Conservation (phyloP, 2,329 filamentous ascomycete genomes). For the Clarireedia hainanense region DNA sequence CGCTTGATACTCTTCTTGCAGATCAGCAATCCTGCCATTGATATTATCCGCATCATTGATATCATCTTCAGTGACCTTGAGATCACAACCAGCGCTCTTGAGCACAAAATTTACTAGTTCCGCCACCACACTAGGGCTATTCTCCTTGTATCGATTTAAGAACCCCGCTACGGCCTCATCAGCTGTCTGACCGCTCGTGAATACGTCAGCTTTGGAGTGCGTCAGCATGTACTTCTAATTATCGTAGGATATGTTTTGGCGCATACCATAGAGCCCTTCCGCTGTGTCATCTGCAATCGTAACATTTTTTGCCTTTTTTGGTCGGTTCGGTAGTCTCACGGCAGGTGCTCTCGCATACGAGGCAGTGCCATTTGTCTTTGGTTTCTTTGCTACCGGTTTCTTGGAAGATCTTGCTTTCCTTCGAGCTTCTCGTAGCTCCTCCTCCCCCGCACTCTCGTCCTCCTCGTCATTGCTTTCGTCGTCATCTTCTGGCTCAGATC, state of each 20-base stretch:
- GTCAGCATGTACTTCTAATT: slow-evolving; percentile 18
- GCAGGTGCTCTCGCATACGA: slow-evolving; percentile 47
- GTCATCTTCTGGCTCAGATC: slow-evolving; percentile 39
- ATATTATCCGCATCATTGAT: slow-evolving; percentile 86
- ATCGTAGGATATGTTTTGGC: background rate
- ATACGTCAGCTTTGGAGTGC: slow-evolving; percentile 47
- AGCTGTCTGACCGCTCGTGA: slow-evolving; percentile 48
- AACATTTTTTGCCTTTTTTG: slow-evolving; percentile 33
- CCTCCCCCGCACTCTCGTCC: slow-evolving; percentile 38
- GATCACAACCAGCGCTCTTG: slow-evolving; percentile 69
- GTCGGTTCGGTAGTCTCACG: slow-evolving; percentile 28
- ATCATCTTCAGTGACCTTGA: slow-evolving; percentile 72
- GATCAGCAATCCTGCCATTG: slow-evolving; percentile 66
- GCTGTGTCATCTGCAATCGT: slow-evolving; percentile 35
- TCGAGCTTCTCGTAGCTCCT: slow-evolving; percentile 35
- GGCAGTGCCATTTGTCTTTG: slow-evolving; percentile 54
- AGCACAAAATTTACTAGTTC: slow-evolving; percentile 62
- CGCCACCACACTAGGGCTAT: slow-evolving; percentile 47
- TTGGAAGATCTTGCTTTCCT: slow-evolving; percentile 35
- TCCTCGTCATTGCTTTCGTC: slow-evolving; percentile 34
- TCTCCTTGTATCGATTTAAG: slow-evolving; percentile 48
- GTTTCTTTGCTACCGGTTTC: slow-evolving; percentile 56
- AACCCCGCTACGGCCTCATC: slow-evolving; percentile 53
- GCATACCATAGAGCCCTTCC: slow-evolving; percentile 26
- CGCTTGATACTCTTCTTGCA: slow-evolving; percentile 83